These are phyloP conservation scores for Ophiostoma himal-ulmi DNA, from an alignment of 2,329 filamentous ascomycete species.

Conservation along the genomic window DNA sequence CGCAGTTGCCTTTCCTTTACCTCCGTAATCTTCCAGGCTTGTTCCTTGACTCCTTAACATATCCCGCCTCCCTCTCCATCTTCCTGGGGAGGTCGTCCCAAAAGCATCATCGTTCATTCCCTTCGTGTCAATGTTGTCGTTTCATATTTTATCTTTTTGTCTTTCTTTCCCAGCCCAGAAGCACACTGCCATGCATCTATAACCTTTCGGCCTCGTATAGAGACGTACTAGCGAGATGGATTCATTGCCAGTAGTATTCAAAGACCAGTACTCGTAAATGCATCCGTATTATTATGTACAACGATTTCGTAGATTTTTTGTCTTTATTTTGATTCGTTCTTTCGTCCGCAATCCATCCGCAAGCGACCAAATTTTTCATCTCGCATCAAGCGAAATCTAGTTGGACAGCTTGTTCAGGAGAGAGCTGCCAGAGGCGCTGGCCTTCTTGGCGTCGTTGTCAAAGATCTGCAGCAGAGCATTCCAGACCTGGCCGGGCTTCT, in stretches of 20 bases:
- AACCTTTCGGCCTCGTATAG: slow-evolving; percentile 1
- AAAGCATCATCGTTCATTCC: slow-evolving; percentile 5
- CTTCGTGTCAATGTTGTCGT: not conserved
- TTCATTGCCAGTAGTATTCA: not conserved
- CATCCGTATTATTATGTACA: slow-evolving; percentile 10
- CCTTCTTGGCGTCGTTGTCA: slow-evolving; percentile 54
- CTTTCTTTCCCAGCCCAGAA: not conserved
- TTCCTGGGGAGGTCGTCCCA: not conserved
- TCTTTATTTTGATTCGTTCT: not conserved
- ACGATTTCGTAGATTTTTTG: slow-evolving; percentile 9
- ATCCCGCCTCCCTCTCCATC: not conserved
- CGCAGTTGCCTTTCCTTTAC: not conserved
- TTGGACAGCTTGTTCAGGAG: slow-evolving; percentile 40
- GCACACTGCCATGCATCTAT: not conserved
- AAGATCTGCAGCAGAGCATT: slow-evolving; percentile 85
- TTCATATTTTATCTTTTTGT: slow-evolving; percentile 5
- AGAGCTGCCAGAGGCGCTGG: slow-evolving; percentile 33
- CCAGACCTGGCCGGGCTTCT: slow-evolving; percentile 95
- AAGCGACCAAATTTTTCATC: not conserved
- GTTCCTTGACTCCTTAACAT: not conserved
- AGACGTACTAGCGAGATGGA: slow-evolving; percentile 11
- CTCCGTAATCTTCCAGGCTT: not conserved
- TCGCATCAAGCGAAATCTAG: not conserved
- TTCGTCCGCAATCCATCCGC: not conserved
- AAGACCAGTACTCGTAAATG: slow-evolving; percentile 6